Conservation (phyloP, 2,329 filamentous ascomycete species). For the Cryoendolithus antarcticus region DNA sequence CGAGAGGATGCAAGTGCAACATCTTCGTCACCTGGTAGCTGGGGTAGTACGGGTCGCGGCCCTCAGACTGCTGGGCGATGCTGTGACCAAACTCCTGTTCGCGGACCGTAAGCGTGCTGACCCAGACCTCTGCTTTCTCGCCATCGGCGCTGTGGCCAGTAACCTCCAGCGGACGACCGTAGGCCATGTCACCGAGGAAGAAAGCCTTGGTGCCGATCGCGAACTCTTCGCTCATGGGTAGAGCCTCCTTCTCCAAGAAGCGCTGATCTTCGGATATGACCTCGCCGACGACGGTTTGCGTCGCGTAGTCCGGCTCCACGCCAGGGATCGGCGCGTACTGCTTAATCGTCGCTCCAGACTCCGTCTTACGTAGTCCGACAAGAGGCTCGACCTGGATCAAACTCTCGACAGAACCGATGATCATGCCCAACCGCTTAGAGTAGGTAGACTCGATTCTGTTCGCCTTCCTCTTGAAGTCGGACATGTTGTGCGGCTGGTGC, state of each 20-base stretch:
- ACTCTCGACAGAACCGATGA: constrained; percentile 77
- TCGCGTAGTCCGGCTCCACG: constrained; percentile 78
- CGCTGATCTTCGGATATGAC: constrained; percentile 84
- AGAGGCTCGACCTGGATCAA: constrained; percentile 88
- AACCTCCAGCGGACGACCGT: constrained; percentile 80
- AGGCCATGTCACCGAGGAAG: constrained; percentile 87
- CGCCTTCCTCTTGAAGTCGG: constrained; percentile 74
- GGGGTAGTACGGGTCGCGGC: constrained; percentile 63
- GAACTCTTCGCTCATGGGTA: constrained; percentile 86
- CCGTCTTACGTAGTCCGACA: constrained; percentile 78
- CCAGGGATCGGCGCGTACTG: constrained; percentile 81
- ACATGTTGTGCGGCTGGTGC: constrained; percentile 64
- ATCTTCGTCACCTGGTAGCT: constrained; percentile 80
- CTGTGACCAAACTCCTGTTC: constrained; percentile 72
- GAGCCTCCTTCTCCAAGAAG: constrained; percentile 79
- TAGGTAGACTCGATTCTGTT: constrained; percentile 75
- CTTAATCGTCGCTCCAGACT: constrained; percentile 82
- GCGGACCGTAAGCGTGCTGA: constrained; percentile 57
- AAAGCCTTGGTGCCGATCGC: constrained; percentile 72
- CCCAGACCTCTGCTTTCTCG: constrained; percentile 65
- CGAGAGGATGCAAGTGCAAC: constrained; percentile 69
- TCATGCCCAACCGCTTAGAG: constrained; percentile 78
- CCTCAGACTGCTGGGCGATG: constrained; percentile 60
- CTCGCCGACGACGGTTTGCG: constrained; percentile 79
- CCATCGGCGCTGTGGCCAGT: constrained; percentile 54